Evolutionary conservation across 2,329 filamentous ascomycete species (phyloP).

Genomic region (Hymenoscyphus scutula): DNA sequence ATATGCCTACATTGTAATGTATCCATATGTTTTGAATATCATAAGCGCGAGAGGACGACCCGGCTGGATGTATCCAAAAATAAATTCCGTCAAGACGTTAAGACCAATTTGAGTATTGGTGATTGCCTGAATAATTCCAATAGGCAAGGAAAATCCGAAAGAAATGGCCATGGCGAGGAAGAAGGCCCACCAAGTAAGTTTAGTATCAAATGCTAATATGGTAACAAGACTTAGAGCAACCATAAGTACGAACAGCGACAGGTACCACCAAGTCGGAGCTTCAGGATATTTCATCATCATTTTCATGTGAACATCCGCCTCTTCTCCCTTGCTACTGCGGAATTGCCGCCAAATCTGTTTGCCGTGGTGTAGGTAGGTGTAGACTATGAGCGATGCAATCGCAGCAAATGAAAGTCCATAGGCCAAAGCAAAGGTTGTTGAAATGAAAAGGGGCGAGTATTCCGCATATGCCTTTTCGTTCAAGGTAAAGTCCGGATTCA

Average conservation of each 20-base stretch:
- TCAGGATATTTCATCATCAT: conserved; percentile 17
- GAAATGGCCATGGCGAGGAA: conserved; percentile 64
- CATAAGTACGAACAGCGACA: conserved; percentile 18
- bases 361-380: conserved; percentile 66
- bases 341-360: conserved; percentile 56
- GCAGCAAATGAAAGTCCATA: conserved; percentile 73
- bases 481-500: conserved; percentile 60
- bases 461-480: conserved; percentile 63
- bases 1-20: conserved; percentile 67
- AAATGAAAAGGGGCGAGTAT: conserved; percentile 71
- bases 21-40: conserved; percentile 75
- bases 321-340: conserved; percentile 8
- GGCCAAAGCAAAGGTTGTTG: conserved; percentile 67
- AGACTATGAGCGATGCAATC: conserved; percentile 65
- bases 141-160: conserved; percentile 62
- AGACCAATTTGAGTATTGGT: conserved; percentile 66
- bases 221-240: conserved; percentile 34
- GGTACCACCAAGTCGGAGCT: conserved; percentile 16
- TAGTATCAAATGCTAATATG: conserved; percentile 61
- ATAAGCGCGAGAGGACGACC: conserved; percentile 71
- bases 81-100: conserved; percentile 73
- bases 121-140: conserved; percentile 67
- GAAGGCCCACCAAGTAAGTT: conserved; percentile 61
- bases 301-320: conserved; percentile 16
- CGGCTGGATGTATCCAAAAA: conserved; percentile 71